Evolutionary conservation across 768 basidiomycete genomes (phyloP).

Genomic region (Tulasnella sp.): DNA sequence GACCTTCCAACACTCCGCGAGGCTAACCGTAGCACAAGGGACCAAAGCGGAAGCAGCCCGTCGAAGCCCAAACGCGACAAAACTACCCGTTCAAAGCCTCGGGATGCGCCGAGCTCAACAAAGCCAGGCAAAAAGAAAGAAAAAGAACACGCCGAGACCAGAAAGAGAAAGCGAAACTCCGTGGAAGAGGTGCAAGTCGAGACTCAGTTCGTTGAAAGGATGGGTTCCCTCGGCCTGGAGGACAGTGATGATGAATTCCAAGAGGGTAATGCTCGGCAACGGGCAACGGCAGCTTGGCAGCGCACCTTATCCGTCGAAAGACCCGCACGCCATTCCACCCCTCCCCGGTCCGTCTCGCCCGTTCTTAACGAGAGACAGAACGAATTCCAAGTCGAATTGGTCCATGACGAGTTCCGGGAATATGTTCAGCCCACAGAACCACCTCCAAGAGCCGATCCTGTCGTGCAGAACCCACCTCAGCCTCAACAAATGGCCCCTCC

Average conservation of each 20-base stretch:
- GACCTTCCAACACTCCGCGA: background rate
- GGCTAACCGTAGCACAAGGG: background rate
- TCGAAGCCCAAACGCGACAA: background rate
- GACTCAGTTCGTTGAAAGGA: slow-evolving; percentile 1
- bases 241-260: background rate
- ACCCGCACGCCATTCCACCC: background rate
- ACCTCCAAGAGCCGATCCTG: background rate
- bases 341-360: background rate
- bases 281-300: background rate
- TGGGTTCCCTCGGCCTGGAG: slow-evolving; percentile 6
- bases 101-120: background rate
- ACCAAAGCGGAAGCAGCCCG: background rate
- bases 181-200: background rate
- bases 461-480: background rate
- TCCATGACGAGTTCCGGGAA: background rate
- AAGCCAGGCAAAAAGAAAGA: background rate
- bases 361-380: background rate
- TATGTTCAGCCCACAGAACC: background rate
- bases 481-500: background rate
- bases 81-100: background rate
- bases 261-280: background rate
- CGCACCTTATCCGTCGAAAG: background rate
- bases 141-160: background rate
- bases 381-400: background rate
- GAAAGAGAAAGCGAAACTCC: background rate